phyloP scores from a whole-genome alignment of 73 alveolate genomes.

The Paramecium primaurelia region DNA sequence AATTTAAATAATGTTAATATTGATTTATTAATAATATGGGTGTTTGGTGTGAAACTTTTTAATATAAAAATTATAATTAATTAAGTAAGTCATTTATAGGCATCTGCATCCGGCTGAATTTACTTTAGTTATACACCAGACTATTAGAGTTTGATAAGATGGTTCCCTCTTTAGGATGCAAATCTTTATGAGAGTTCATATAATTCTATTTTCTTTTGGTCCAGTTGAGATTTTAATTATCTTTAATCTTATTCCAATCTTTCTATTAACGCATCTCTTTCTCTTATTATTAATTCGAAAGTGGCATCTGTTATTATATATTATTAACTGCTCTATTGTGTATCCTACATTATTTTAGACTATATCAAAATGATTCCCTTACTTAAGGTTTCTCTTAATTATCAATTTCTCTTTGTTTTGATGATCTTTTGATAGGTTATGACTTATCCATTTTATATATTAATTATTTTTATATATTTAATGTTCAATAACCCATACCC shows the following conservation, averaged over 20 bases:
- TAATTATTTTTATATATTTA: background rate
- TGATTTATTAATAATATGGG: too few species aligned
- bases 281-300: background rate
- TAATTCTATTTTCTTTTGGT: background rate
- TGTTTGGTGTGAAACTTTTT: background rate
- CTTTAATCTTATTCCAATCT: background rate
- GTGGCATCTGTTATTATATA: slow-evolving; percentile 11
- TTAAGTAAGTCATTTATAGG: background rate
- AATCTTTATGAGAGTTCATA: background rate
- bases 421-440: background rate
- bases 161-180: background rate
- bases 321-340: slow-evolving; percentile 27
- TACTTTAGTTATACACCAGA: background rate
- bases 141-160: background rate
- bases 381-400: background rate
- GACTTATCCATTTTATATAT: background rate
- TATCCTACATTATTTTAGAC: background rate
- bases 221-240: background rate
- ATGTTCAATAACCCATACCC: background rate
- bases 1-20: background rate
- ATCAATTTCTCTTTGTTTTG: background rate
- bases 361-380: background rate
- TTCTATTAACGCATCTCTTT: slow-evolving; percentile 20
- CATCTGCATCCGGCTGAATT: background rate
- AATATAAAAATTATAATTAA: background rate